A percentile compares a stretch with the other conserved stretches of the same genome.
phyloP scores from a whole-genome alignment of 805 yeast species.

The Lipomyces yamanashiensis region DNA sequence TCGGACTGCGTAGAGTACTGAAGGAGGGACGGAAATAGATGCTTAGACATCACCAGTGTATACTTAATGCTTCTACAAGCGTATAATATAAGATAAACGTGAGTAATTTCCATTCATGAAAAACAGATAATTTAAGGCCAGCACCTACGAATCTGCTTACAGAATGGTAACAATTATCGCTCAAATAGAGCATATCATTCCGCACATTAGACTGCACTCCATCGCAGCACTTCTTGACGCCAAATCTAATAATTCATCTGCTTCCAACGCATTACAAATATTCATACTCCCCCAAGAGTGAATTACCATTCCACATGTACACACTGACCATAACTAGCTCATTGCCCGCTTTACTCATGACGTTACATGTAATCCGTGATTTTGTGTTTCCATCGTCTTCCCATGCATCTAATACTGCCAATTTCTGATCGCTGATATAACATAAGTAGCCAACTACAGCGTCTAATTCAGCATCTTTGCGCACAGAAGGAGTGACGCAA shows the following conservation, averaged over 20 bases:
- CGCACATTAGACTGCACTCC: no score
- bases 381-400: conserved; percentile 27
- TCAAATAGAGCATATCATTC: not conserved
- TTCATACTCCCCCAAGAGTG: conserved; percentile 27
- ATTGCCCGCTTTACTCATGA: not conserved
- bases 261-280: not conserved
- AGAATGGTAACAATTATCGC: not conserved
- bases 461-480: not conserved
- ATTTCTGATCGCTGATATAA: not conserved
- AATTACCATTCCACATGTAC: conserved; percentile 32
- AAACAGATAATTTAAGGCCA: no score
- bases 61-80: no score
- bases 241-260: no score
- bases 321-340: conserved; percentile 11
- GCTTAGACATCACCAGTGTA: not conserved
- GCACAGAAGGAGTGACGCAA: conserved; percentile 6
- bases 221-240: no score
- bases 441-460: conserved; percentile 14
- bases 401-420: conserved; percentile 19
- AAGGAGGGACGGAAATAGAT: conserved; percentile 35
- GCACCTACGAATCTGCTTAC: no score
- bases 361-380: conserved; percentile 17
- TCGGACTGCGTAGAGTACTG: conserved; percentile 43
- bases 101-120: no score
- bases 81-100: no score